Percentiles rank a stretch among this genome's conserved stretches.
phyloP scores from a whole-genome alignment of 2,329 filamentous ascomycete species.

The Scedosporium aurantiacum region DNA sequence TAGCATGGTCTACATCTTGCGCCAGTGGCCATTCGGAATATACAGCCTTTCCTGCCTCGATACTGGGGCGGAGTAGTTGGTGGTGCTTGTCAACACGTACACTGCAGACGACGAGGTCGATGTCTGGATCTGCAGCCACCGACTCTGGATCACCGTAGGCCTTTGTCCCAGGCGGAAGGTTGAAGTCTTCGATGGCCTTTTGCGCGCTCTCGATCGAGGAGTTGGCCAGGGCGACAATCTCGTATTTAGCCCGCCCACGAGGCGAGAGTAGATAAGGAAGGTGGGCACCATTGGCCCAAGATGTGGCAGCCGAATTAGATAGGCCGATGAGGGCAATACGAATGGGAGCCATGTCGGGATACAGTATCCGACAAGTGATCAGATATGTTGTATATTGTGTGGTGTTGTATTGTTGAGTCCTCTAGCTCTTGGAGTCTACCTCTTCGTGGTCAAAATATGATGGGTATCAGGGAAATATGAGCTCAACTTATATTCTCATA shows the following conservation, averaged over 20 bases:
- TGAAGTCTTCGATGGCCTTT: slow-evolving; percentile 30
- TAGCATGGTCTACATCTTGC: slow-evolving; percentile 26
- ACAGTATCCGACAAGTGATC: no score
- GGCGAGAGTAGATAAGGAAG: slow-evolving; percentile 29
- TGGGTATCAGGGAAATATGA: no score
- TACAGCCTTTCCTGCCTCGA: slow-evolving; percentile 39
- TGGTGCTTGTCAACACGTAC: slow-evolving; percentile 45
- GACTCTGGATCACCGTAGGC: slow-evolving; percentile 39
- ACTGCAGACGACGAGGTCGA: slow-evolving; percentile 44
- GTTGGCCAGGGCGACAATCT: slow-evolving; percentile 42
- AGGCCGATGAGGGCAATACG: slow-evolving; percentile 48
- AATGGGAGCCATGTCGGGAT: slow-evolving; percentile 23
- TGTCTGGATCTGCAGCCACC: slow-evolving; percentile 28
- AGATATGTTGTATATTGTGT: no score
- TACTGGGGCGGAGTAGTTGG: slow-evolving; percentile 29
- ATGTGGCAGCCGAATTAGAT: slow-evolving; percentile 35
- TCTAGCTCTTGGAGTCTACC: no score
- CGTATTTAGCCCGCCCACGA: slow-evolving; percentile 28
- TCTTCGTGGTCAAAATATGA: no score
- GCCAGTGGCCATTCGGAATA: slow-evolving; percentile 51
- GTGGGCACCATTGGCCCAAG: slow-evolving; percentile 36
- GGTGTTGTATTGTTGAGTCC: no score
- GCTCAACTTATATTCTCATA: no score
- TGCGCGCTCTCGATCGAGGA: slow-evolving; percentile 32
- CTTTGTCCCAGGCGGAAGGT: slow-evolving; percentile 27